Evolutionary conservation across 805 yeast species (phyloP).

Genomic region (Ogataea siamensis): DNA sequence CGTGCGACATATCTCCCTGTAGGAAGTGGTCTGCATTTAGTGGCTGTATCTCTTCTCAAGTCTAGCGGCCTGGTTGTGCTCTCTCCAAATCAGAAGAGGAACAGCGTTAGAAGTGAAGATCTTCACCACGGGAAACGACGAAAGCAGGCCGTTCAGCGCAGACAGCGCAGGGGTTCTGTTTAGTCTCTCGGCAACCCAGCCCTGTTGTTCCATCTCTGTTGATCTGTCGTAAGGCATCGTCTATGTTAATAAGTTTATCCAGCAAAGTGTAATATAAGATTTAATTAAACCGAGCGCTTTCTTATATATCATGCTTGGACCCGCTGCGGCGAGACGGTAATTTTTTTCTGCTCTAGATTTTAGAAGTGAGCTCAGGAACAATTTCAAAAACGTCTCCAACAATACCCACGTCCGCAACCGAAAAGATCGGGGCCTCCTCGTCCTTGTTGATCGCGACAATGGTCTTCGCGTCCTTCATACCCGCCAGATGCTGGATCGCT

Average conservation of each 20-base stretch:
- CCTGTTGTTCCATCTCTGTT: constrained; percentile 42
- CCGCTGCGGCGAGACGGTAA: constrained; percentile 4
- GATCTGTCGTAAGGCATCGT: constrained; percentile 30
- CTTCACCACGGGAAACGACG: constrained; percentile 57
- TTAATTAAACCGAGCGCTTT: constrained; percentile 6
- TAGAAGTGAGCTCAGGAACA: constrained; percentile 86
- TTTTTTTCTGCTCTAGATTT: constrained; percentile 41
- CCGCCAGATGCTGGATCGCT: constrained; percentile 97
- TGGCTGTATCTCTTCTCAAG: constrained; percentile 17
- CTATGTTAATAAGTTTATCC: constrained; percentile 2
- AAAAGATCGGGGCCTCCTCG: constrained; percentile 91
- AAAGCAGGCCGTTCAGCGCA: constrained; percentile 55
- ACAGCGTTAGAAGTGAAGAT: constrained; percentile 60
- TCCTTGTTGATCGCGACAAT: constrained; percentile 95
- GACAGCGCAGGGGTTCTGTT: constrained; percentile 55
- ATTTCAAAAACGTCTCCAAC: constrained; percentile 85
- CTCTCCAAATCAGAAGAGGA: constrained; percentile 52
- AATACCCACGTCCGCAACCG: constrained; percentile 83
- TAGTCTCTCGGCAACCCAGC: constrained; percentile 48
- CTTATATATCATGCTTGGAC: constrained; percentile 2
- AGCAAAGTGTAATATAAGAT: constrained; percentile 11
- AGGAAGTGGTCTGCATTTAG: constrained; percentile 4
- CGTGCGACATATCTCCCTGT: too few relatives aligned
- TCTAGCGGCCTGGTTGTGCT: constrained; percentile 35
- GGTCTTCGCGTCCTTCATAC: constrained; percentile 94